Percentiles rank a stretch among this genome's conserved stretches.
Evolutionary conservation across 139 green algal species (phyloP).

Genomic region (Micromonas commoda): DNA sequence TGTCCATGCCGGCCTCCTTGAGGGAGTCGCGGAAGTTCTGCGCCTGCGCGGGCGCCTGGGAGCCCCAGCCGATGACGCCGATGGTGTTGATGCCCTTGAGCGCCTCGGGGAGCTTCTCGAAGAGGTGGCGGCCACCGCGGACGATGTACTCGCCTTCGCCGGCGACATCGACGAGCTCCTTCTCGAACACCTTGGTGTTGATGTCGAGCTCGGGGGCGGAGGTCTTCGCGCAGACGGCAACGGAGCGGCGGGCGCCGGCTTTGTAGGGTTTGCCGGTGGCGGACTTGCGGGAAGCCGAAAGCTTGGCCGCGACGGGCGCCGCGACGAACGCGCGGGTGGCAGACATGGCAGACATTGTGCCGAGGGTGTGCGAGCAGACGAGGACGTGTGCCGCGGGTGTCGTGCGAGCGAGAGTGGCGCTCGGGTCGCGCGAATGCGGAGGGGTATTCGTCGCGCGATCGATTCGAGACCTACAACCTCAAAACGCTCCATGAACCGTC

Average conservation of each 20-base stretch:
- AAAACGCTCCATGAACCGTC: too few relatives aligned
- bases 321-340: too few relatives aligned
- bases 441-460: too few relatives aligned
- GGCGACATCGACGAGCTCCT: slow-evolving; percentile 69
- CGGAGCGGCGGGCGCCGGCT: too few relatives aligned
- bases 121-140: slow-evolving; percentile 87
- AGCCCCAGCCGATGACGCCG: slow-evolving; percentile 96
- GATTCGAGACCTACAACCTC: too few relatives aligned
- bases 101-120: slow-evolving; percentile 69
- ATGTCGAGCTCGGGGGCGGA: slow-evolving; percentile 50
- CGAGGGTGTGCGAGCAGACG: too few relatives aligned
- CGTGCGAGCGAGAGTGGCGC: too few relatives aligned
- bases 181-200: slow-evolving; percentile 73
- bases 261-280: background rate
- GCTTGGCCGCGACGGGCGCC: background rate
- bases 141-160: slow-evolving; percentile 85
- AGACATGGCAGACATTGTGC: background rate
- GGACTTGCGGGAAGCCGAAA: background rate
- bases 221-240: background rate
- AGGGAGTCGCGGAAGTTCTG: slow-evolving; percentile 95
- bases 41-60: slow-evolving; percentile 68
- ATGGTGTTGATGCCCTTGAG: slow-evolving; percentile 83
- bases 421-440: too few relatives aligned
- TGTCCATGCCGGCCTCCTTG: slow-evolving; percentile 74
- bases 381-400: too few relatives aligned